phyloP scores from a whole-genome alignment of 768 basidiomycete genomes.

The Leccinum incarnatum region DNA sequence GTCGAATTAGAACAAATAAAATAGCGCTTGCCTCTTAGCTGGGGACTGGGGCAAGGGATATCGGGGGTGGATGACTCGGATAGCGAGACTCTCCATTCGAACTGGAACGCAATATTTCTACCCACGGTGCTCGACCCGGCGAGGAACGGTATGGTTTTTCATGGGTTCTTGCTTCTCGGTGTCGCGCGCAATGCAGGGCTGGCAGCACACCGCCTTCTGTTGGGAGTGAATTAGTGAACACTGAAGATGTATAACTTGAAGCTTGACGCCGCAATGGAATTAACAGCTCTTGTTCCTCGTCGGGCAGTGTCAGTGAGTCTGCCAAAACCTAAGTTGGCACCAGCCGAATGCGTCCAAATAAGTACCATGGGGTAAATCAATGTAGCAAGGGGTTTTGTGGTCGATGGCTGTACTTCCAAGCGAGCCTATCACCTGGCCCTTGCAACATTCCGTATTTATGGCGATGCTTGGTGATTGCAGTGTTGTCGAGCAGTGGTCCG shows the following conservation, averaged over 20 bases:
- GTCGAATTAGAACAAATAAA: conserved; percentile 11
- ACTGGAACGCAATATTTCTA: too few relatives aligned
- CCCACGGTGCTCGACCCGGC: neutral
- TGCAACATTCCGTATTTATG: neutral
- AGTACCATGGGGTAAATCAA: neutral
- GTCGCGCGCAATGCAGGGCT: neutral
- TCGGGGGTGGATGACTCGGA: too few relatives aligned
- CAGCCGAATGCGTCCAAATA: too few relatives aligned
- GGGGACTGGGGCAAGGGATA: neutral
- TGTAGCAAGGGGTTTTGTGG: neutral
- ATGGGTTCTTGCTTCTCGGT: too few relatives aligned
- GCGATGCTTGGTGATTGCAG: neutral
- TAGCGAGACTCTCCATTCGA: too few relatives aligned
- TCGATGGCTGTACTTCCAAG: neutral
- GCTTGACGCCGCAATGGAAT: too few relatives aligned
- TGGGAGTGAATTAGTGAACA: too few relatives aligned
- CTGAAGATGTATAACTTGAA: too few relatives aligned
- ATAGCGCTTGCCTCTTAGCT: neutral
- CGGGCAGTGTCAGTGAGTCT: too few relatives aligned
- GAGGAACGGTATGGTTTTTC: neutral
- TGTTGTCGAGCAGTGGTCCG: too few relatives aligned
- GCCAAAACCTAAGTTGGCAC: too few relatives aligned
- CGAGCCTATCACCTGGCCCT: neutral
- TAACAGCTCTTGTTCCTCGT: too few relatives aligned
- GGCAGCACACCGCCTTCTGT: neutral